Evolutionary conservation across 306 rosid species (phyloP), one percentile per base, ranked within the genome.

Genomic region (Oemleria cerasiformis): DNA sequence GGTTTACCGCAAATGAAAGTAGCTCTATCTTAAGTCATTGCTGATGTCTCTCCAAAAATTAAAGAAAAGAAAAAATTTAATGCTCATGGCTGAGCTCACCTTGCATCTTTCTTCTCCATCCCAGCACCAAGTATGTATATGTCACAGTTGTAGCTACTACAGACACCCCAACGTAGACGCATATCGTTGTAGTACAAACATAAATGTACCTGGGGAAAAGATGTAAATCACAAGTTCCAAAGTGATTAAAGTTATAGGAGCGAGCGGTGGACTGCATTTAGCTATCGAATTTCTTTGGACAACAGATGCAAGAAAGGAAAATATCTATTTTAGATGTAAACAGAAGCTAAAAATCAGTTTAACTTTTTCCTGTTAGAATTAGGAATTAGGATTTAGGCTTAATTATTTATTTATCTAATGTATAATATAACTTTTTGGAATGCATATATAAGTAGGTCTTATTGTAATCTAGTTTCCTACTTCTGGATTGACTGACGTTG

Each of bases 171-270:
- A 80, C 68, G 71, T 87, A 87, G 65, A 91, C 81, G 71, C 92
- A 88, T 45, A 87, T 75, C 2, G 92, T 90, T 9, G 88, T 83
- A 30, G 92, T 88, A 67, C 90, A 88, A 56, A 78, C 89, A 77
- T 93, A 93, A 63, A 93, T 84, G 73, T 88, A 93, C 89, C 97
- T 90, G 82, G 73, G 79, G 45, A 73, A 60, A 68, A 61, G 56
- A 75, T 71, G 65, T 73, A 36, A 15, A 39, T 19, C 16, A 57
- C 58, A 54, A 71, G 65, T 57, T 69, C 64, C 72, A 79, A 56
- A 38, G 59, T 25, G 8, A 55, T 13, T 14, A 9, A 30, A n/a
- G 65, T 51, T 41, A 39, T 38, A 70, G n/a, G n/a, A n/a, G n/a
- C 14, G 41, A 40, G 51, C 0, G 8, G 40, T 20, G 8, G 47